Conservation (phyloP, 192 early-diverging fungal species). For the Coemansia umbellata region DNA sequence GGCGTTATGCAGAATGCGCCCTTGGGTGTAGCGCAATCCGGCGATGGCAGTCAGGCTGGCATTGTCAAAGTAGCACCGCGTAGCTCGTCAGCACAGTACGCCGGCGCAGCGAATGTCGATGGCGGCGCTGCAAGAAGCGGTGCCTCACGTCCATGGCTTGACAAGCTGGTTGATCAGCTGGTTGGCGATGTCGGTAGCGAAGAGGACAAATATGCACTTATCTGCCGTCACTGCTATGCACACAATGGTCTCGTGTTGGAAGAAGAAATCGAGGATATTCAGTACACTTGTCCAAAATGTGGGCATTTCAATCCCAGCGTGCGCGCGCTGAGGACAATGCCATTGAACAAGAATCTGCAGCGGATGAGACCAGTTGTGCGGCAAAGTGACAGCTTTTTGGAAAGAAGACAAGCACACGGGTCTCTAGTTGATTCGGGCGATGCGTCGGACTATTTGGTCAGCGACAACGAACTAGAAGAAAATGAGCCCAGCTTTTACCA, state of each 20-base stretch:
- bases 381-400: not conserved
- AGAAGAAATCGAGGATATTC: slow-evolving; percentile 71
- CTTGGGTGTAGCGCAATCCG: not conserved
- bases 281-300: slow-evolving; percentile 52
- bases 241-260: slow-evolving; percentile 91
- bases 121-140: not conserved
- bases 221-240: slow-evolving; percentile 84
- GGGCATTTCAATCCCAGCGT: slow-evolving; percentile 47
- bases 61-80: slow-evolving; percentile 25
- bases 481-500: not conserved
- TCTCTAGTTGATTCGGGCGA: not conserved
- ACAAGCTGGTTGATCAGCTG: slow-evolving; percentile 87
- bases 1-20: no score
- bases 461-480: not conserved
- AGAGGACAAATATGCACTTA: slow-evolving; percentile 87
- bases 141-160: slow-evolving; percentile 67
- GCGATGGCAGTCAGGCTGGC: slow-evolving; percentile 7
- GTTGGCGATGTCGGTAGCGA: slow-evolving; percentile 84
- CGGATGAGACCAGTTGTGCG: not conserved
- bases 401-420: not conserved
- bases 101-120: not conserved
- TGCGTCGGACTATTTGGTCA: slow-evolving; percentile 2
- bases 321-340: slow-evolving; percentile 8
- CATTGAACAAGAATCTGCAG: slow-evolving; percentile 5
- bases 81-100: slow-evolving; percentile 2